Percentiles rank a stretch among this genome's conserved stretches.
Conservation (phyloP, 1,284 basidiomycete genomes). For the Dichomitus squalens region DNA sequence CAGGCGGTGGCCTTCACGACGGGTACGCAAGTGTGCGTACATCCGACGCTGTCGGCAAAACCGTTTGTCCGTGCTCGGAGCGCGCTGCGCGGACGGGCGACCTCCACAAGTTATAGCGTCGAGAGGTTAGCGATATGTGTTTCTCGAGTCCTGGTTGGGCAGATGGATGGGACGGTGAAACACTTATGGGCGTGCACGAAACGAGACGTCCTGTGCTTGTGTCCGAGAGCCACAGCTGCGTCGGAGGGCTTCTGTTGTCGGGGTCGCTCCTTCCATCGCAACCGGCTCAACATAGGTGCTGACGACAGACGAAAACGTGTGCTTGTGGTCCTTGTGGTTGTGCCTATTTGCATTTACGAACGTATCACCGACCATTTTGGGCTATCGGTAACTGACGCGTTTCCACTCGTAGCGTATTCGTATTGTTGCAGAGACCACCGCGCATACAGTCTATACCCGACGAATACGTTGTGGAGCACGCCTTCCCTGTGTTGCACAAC, state of each 20-base stretch:
- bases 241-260: too few species aligned
- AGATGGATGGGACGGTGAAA: too few species aligned
- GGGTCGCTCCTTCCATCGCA: too few species aligned
- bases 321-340: neutral
- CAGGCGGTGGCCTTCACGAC: neutral
- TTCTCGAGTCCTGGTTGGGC: too few species aligned
- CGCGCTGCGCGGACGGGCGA: neutral
- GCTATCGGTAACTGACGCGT: constrained; percentile 1
- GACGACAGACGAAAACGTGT: too few species aligned
- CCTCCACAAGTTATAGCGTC: neutral
- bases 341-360: neutral
- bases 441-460: constrained; percentile 4
- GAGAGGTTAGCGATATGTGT: too few species aligned
- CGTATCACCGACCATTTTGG: too few species aligned
- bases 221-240: too few species aligned
- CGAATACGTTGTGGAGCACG: constrained; percentile 40
- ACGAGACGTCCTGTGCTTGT: too few species aligned
- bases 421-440: constrained; percentile 43
- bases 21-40: neutral
- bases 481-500: constrained; percentile 51
- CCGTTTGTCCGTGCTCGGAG: constrained; percentile 5
- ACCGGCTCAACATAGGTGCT: too few species aligned
- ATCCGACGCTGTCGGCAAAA: neutral
- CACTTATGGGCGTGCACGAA: too few species aligned
- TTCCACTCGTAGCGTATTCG: constrained; percentile 21